Evolutionary conservation across 176 grass and related monocot species (phyloP).

Genomic region (Musa itinerans): DNA sequence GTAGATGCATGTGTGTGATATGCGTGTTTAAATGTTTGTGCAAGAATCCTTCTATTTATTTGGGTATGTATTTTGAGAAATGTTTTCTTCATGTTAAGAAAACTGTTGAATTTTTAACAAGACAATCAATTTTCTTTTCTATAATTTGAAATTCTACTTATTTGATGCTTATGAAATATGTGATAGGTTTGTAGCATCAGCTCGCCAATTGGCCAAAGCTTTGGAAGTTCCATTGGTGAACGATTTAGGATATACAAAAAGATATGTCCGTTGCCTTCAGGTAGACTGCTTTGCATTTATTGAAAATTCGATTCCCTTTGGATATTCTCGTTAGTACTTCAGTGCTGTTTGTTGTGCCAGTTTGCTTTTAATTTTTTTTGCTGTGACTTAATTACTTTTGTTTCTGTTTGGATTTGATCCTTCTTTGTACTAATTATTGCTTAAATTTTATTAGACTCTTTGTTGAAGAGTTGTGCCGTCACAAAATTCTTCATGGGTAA

Average conservation of each 20-base stretch:
- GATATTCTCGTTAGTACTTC: background rate
- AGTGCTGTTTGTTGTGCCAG: background rate
- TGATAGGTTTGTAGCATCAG: conserved; percentile 75
- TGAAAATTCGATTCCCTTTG: background rate
- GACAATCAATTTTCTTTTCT: too few species aligned
- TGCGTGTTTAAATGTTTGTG: too few species aligned
- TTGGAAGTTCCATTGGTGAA: conserved; percentile 93
- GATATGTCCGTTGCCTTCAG: conserved; percentile 96
- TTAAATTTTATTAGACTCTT: too few species aligned
- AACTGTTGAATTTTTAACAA: background rate
- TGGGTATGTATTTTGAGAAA: background rate
- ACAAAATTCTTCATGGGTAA: too few species aligned
- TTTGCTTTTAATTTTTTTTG: too few species aligned
- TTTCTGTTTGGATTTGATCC: too few species aligned
- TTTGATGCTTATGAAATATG: conserved; percentile 11
- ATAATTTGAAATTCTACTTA: background rate
- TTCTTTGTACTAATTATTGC: too few species aligned
- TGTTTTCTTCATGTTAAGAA: background rate
- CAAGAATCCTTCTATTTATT: too few species aligned
- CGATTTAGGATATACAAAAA: conserved; percentile 97
- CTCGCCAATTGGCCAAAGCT: conserved; percentile 78
- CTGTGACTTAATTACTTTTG: too few species aligned
- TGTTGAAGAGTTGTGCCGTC: background rate
- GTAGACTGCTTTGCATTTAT: conserved; percentile 25
- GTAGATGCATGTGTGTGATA: too few species aligned